phyloP scores from a whole-genome alignment of 2,329 filamentous ascomycete genomes.

The Diplocarpon rosae region DNA sequence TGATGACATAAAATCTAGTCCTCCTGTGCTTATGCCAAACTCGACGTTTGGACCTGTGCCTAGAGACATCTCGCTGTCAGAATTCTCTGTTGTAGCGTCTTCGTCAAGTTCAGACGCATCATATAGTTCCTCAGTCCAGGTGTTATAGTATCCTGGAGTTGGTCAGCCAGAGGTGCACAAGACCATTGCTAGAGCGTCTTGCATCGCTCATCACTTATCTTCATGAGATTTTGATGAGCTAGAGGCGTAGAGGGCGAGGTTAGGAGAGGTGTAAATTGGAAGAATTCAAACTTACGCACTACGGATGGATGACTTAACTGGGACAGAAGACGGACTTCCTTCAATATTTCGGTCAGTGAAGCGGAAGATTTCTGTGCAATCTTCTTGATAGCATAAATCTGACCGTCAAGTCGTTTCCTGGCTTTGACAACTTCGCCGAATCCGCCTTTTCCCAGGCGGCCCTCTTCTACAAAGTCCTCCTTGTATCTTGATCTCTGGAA shows the following conservation, averaged over 20 bases:
- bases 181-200: not conserved
- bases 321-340: conserved; percentile 82
- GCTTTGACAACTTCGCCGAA: conserved; percentile 96
- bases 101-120: conserved; percentile 45
- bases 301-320: conserved; percentile 78
- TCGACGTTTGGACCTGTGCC: conserved; percentile 21
- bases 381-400: conserved; percentile 94
- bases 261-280: no score
- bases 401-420: conserved; percentile 83
- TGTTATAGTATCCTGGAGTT: conserved; percentile 73
- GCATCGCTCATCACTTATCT: no score
- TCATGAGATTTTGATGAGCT: no score
- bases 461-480: conserved; percentile 85
- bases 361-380: conserved; percentile 73
- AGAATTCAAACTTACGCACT: conserved; percentile 23
- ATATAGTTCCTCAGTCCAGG: conserved; percentile 73
- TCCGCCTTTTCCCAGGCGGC: conserved; percentile 79
- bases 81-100: conserved; percentile 31
- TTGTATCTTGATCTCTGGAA: conserved; percentile 63
- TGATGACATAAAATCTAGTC: conserved; percentile 88
- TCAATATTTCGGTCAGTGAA: conserved; percentile 71
- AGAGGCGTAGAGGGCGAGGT: no score
- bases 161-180: not conserved
- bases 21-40: conserved; percentile 51
- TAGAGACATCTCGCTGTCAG: conserved; percentile 20